Conservation (phyloP, 2,329 filamentous ascomycete genomes). For the Colletotrichum musicola region DNA sequence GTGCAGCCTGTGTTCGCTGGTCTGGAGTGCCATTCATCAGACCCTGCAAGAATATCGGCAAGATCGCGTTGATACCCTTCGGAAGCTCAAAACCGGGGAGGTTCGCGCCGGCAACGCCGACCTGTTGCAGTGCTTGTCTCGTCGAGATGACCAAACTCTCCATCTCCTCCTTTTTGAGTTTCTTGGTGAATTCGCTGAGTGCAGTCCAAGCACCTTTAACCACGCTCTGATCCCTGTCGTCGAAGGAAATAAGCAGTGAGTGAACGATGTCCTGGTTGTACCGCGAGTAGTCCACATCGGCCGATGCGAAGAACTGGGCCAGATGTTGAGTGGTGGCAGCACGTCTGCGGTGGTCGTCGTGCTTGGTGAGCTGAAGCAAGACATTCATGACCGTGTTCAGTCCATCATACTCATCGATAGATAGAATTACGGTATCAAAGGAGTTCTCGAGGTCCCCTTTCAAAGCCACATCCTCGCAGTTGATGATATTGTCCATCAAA, state of each 20-base stretch:
- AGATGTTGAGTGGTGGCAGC: conserved; percentile 83
- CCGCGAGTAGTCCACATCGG: conserved; percentile 89
- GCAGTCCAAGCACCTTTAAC: conserved; percentile 92
- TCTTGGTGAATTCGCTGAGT: conserved; percentile 87
- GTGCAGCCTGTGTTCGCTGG: conserved; percentile 89
- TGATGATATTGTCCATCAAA: conserved; percentile 92
- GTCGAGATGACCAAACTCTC: conserved; percentile 90
- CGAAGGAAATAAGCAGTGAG: conserved; percentile 90
- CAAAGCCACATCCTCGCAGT: conserved; percentile 79
- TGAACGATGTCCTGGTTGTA: conserved; percentile 98
- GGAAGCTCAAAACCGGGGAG: conserved; percentile 91
- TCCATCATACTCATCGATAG: conserved; percentile 95
- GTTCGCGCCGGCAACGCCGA: conserved; percentile 87
- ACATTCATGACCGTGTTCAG: conserved; percentile 97
- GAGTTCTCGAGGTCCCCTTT: conserved; percentile 80
- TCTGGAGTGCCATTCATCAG: conserved; percentile 96
- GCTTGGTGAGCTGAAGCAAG: conserved; percentile 87
- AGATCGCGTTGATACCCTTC: conserved; percentile 95
- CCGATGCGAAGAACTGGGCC: conserved; percentile 84
- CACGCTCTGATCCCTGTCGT: conserved; percentile 84
- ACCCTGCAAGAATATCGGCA: conserved; percentile 97
- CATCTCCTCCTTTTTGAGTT: conserved; percentile 97
- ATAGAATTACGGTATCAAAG: conserved; percentile 90
- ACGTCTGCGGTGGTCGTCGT: conserved; percentile 90
- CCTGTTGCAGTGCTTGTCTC: conserved; percentile 85